Evolutionary conservation across 2,329 filamentous ascomycete species (phyloP).

Genomic region (Setomelanomma holmii): DNA sequence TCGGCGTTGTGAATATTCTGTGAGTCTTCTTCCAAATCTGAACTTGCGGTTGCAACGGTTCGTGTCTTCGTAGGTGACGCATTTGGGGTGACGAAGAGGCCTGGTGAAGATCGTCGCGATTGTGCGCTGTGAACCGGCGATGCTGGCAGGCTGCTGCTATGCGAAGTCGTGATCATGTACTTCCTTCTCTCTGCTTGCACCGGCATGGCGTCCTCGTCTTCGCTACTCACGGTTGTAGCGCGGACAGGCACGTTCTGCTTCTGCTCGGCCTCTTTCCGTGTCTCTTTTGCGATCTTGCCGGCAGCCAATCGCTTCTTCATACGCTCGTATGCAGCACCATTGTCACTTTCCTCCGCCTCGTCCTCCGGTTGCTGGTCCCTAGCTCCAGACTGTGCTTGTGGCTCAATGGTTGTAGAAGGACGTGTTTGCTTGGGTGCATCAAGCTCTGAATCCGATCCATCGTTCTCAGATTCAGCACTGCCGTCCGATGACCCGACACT

Average conservation of each 20-base stretch:
- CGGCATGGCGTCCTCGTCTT: conserved; percentile 41
- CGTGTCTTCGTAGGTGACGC: conserved; percentile 33
- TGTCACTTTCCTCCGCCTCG: conserved; percentile 37
- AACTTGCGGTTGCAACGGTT: conserved; percentile 30
- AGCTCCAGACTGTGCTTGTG: not conserved
- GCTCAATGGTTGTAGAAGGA: not conserved
- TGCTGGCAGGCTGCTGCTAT: conserved; percentile 17
- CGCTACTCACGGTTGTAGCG: conserved; percentile 23
- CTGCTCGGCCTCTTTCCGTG: conserved; percentile 3
- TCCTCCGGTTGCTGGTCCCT: conserved; percentile 3
- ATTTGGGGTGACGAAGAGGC: conserved; percentile 65
- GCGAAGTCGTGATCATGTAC: conserved; percentile 11
- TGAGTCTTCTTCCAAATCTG: conserved; percentile 55
- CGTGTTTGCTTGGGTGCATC: not conserved
- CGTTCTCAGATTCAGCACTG: conserved; percentile 46
- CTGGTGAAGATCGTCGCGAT: conserved; percentile 55
- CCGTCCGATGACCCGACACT: conserved; percentile 47
- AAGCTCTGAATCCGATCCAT: conserved; percentile 27
- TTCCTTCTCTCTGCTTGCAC: conserved; percentile 28
- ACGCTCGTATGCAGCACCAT: conserved; percentile 54
- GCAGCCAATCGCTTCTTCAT: conserved; percentile 55
- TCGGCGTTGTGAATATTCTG: conserved; percentile 60
- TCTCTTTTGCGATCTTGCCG: conserved; percentile 21
- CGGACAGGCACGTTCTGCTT: not conserved
- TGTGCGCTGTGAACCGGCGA: conserved; percentile 24